Evolutionary conservation across 208 protist species (phyloP).

Genomic region (Spongospora subterranea): DNA sequence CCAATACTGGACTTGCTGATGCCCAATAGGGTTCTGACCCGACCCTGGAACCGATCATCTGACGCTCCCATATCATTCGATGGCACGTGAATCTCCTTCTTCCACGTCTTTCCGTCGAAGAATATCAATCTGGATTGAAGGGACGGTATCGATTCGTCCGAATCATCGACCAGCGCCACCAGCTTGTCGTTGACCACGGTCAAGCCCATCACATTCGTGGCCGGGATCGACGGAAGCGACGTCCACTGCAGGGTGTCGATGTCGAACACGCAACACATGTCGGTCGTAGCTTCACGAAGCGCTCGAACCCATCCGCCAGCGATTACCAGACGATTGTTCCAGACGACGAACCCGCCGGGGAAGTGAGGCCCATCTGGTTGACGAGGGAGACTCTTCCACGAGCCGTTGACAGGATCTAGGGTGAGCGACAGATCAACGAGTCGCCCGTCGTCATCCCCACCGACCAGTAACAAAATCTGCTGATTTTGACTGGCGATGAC

Average conservation of each 20-base stretch:
- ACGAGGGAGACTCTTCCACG: neutral
- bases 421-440: slow-evolving; percentile 8
- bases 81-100: no score
- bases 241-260: neutral
- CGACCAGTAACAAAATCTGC: neutral
- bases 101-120: no score
- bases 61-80: no score
- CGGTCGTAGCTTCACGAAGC: neutral
- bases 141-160: no score
- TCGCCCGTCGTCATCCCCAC: neutral
- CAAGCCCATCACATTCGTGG: neutral
- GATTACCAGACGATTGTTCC: neutral
- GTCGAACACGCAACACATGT: neutral
- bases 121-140: no score
- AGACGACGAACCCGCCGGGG: neutral
- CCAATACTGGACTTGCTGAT: no score
- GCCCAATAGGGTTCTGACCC: no score
- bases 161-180: neutral
- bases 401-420: neutral
- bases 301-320: neutral
- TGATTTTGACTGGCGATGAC: neutral
- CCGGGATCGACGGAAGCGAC: neutral
- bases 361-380: neutral
- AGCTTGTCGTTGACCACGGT: neutral
- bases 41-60: no score